Evolutionary conservation across 75 land plant genomes (phyloP), one percentile per base, ranked within the genome.

Genomic region (Pseudotsuga menziesii): DNA sequence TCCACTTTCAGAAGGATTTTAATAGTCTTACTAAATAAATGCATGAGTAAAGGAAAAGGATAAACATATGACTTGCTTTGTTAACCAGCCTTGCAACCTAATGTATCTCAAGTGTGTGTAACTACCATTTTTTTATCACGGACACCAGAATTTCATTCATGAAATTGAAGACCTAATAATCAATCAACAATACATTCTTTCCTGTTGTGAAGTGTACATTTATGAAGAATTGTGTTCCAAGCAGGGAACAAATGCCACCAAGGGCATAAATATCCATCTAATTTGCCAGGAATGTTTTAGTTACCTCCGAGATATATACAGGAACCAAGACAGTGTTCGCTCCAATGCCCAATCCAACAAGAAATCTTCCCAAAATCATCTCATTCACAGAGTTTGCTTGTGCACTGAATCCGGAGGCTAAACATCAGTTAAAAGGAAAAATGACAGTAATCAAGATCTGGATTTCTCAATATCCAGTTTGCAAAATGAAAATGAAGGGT

Each of bases 291-390:
- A 64, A 15, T 64, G 17, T 12, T 35, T 69, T 5, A 7, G 12
- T 35, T 80, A 93, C 98, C 96, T 95, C 98, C 44, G 97, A 93
- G 60, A 95, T 89, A 77, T 95, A 95, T 48, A 95, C 70, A 60
- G 98, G 94, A 56, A 93, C 97, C 73, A 93, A 85, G 57, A 85
- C 93, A 27, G 98, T 88, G 83, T 91, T 93, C 11, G 90, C 92
- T 36, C 98, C 98, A 81, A 95, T 95, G 41, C 98, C 98, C 71
- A 93, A 82, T 74, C 98, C 98, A 79, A 93, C 97, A 76, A 93
- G 85, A 76, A 93, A 91, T 56, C 98, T 83, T 73, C 98, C 98
- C 77, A 78, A 78, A 41, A 95, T 81, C 83, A 95, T 86, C 63
- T 83, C 85, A 74, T 91, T 82, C 80, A 90, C 78, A 58, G 94